Conservation (phyloP, 2,329 filamentous ascomycete species). For the Coleophoma eucalyptorum region DNA sequence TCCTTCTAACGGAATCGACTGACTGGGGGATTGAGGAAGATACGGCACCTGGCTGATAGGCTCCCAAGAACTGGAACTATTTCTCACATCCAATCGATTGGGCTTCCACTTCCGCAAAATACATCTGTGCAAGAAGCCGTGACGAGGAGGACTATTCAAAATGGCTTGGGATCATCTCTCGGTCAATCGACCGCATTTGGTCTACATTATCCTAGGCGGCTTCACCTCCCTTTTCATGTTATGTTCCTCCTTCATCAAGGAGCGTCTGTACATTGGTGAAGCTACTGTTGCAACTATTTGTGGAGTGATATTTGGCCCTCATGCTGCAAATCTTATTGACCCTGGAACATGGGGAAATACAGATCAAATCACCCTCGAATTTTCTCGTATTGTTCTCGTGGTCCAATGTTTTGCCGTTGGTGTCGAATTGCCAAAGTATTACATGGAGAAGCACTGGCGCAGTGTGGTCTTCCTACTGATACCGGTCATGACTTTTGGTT, state of each 20-base stretch:
- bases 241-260: constrained; percentile 96
- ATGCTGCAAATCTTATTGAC: constrained; percentile 77
- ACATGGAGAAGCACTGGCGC: constrained; percentile 98
- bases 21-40: constrained; percentile 10
- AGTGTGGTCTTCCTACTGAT: constrained; percentile 85
- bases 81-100: no score
- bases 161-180: constrained; percentile 81
- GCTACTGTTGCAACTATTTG: constrained; percentile 89
- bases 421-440: constrained; percentile 85
- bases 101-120: no score
- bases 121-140: no score
- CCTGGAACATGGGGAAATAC: constrained; percentile 74
- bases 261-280: constrained; percentile 97
- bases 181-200: constrained; percentile 93
- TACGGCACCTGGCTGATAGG: background rate
- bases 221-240: constrained; percentile 99
- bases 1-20: constrained; percentile 4
- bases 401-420: constrained; percentile 92
- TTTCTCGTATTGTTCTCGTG: constrained; percentile 83
- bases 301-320: constrained; percentile 84
- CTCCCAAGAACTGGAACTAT: no score
- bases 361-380: constrained; percentile 84
- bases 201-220: constrained; percentile 95
- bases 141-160: constrained; percentile 7
- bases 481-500: constrained; percentile 96